A percentile compares a stretch with the other conserved stretches of the same genome.
Conservation (phyloP, 108 stramenopile species). For the Thalassiosira profunda region DNA sequence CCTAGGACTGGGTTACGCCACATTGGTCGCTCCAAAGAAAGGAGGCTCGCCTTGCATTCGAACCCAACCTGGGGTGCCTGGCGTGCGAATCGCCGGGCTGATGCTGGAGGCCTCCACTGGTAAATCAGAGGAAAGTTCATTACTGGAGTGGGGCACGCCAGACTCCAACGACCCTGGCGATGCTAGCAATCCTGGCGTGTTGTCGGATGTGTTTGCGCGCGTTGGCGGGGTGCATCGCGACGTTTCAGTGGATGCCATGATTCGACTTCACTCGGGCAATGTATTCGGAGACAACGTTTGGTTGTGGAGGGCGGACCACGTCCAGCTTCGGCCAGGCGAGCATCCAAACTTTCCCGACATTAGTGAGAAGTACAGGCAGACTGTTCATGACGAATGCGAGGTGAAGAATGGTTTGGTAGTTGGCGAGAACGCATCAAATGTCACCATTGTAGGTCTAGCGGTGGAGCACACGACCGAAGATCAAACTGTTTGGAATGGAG, state of each 20-base stretch:
- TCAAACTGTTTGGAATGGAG: conserved; percentile 81
- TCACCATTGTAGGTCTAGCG: conserved; percentile 67
- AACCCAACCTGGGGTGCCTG: conserved; percentile 37
- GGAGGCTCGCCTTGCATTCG: conserved; percentile 78
- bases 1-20: conserved; percentile 79
- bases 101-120: conserved; percentile 73
- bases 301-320: conserved; percentile 92
- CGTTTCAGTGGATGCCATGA: conserved; percentile 66
- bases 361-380: conserved; percentile 53
- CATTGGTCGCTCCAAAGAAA: conserved; percentile 63
- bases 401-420: conserved; percentile 49
- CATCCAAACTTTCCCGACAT: conserved; percentile 50
- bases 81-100: conserved; percentile 82
- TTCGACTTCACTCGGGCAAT: conserved; percentile 63
- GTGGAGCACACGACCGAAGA: conserved; percentile 82
- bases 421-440: conserved; percentile 28
- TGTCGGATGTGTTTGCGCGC: conserved; percentile 82
- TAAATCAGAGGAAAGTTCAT: conserved; percentile 20
- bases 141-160: conserved; percentile 71
- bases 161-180: conserved; percentile 50
- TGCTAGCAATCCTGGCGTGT: conserved; percentile 58
- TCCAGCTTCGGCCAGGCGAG: conserved; percentile 42
- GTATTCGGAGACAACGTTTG: conserved; percentile 85
- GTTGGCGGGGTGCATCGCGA: conserved; percentile 84
- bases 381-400: conserved; percentile 46